Conservation (phyloP, 352 stramenopile species). For the Phytophthora litchii region DNA sequence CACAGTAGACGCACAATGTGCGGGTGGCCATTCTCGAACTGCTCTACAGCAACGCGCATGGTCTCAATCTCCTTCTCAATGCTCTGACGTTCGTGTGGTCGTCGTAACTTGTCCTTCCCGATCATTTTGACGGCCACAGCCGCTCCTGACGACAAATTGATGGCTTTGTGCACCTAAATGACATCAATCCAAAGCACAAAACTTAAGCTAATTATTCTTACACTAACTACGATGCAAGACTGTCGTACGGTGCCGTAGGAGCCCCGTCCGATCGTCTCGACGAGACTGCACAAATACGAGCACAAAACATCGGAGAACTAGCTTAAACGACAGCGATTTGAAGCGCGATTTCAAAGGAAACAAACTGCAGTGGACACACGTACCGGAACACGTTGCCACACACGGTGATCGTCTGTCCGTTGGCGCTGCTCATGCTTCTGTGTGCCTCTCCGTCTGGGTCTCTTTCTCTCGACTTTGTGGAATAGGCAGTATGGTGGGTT, state of each 20-base stretch:
- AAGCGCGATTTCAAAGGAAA: not conserved
- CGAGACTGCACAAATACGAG: slow-evolving; percentile 45
- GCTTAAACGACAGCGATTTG: not conserved
- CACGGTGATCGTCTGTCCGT: slow-evolving; percentile 79
- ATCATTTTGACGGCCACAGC: slow-evolving; percentile 87
- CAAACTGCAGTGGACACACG: slow-evolving; percentile 7
- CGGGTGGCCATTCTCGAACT: slow-evolving; percentile 87
- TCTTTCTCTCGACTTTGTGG: slow-evolving; percentile 21
- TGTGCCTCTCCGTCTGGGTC: slow-evolving; percentile 21
- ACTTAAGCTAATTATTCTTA: not conserved
- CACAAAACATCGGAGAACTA: slow-evolving; percentile 10
- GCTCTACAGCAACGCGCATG: slow-evolving; percentile 84
- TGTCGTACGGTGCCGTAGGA: slow-evolving; percentile 79
- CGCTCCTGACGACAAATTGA: slow-evolving; percentile 75
- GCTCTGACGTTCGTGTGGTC: slow-evolving; percentile 73
- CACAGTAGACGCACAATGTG: slow-evolving; percentile 83
- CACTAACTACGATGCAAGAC: not conserved
- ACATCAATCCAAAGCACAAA: slow-evolving; percentile 1
- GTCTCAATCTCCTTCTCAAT: slow-evolving; percentile 90
- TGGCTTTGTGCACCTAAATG: slow-evolving; percentile 79
- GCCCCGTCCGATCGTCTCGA: slow-evolving; percentile 78
- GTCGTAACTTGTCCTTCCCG: slow-evolving; percentile 74
- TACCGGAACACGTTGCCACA: slow-evolving; percentile 85
- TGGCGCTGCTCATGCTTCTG: slow-evolving; percentile 60
- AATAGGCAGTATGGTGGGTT: slow-evolving; percentile 25